Evolutionary conservation across 768 basidiomycete genomes (phyloP).

Genomic region (Rhizopogon vinicolor): DNA sequence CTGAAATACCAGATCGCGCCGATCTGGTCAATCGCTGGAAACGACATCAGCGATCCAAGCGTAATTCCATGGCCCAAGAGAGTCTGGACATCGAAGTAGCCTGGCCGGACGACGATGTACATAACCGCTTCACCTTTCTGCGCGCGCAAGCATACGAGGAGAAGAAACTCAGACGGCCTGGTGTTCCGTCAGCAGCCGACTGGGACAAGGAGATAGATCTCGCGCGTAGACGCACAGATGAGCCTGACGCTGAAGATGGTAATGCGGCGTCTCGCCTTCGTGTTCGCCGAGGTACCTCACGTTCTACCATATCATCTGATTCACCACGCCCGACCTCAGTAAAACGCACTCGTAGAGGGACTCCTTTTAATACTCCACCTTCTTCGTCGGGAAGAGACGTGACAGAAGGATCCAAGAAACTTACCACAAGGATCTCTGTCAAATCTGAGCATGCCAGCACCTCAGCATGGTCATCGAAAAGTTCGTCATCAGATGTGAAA

Average conservation of each 20-base stretch:
- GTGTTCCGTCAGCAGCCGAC: slow-evolving; percentile 6
- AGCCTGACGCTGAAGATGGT: slow-evolving; percentile 21
- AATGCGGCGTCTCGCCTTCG: slow-evolving; percentile 5
- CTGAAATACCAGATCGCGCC: slow-evolving; percentile 13
- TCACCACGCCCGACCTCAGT: background rate
- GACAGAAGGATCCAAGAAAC: background rate
- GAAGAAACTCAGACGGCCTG: slow-evolving; percentile 27
- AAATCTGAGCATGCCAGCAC: background rate
- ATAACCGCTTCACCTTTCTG: slow-evolving; percentile 38
- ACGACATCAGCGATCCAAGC: slow-evolving; percentile 23
- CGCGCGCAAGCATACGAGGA: slow-evolving; percentile 42
- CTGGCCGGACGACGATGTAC: slow-evolving; percentile 38
- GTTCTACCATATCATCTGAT: background rate
- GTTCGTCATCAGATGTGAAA: background rate
- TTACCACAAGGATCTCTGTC: background rate
- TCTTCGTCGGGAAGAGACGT: background rate
- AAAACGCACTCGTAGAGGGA: background rate
- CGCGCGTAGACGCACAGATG: slow-evolving; percentile 13
- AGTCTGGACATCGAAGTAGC: slow-evolving; percentile 34
- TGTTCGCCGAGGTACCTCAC: background rate
- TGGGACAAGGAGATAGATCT: slow-evolving; percentile 26
- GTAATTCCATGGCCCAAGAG: slow-evolving; percentile 22
- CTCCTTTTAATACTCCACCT: background rate
- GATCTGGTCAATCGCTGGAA: slow-evolving; percentile 31
- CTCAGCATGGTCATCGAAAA: background rate